A percentile compares a stretch with the other conserved stretches of the same genome.
Conservation (phyloP, 805 yeast genomes). For the Tetrapisispora pingtungensis region DNA sequence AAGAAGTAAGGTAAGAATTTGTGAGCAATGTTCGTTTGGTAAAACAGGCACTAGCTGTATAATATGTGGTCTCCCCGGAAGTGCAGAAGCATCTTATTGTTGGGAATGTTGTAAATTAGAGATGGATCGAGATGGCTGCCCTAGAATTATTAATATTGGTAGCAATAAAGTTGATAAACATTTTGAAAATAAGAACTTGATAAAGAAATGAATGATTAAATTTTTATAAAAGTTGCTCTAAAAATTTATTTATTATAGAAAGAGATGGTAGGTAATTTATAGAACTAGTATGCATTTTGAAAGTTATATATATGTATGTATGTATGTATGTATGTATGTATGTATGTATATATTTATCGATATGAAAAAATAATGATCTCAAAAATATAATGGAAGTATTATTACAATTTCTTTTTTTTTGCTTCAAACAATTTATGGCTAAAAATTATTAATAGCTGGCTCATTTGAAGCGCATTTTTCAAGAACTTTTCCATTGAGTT, state of each 20-base stretch:
- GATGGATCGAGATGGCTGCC: constrained; percentile 87
- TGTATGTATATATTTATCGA: too few relatives aligned
- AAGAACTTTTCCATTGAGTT: neutral
- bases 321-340: too few relatives aligned
- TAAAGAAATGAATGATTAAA: neutral
- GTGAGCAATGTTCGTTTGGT: constrained; percentile 81
- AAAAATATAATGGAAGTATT: too few relatives aligned
- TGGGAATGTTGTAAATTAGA: constrained; percentile 73
- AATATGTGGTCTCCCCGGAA: constrained; percentile 57
- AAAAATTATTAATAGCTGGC: too few relatives aligned
- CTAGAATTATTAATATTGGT: constrained; percentile 72
- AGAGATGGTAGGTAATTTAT: too few relatives aligned
- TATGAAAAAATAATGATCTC: too few relatives aligned
- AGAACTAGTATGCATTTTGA: too few relatives aligned
- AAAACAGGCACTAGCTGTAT: constrained; percentile 56
- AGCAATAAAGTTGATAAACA: constrained; percentile 59
- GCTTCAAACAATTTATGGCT: too few relatives aligned
- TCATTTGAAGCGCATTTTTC: neutral
- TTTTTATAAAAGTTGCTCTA: too few relatives aligned
- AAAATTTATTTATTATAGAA: too few relatives aligned
- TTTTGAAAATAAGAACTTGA: constrained; percentile 39
- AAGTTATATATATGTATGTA: too few relatives aligned
- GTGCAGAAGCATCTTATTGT: constrained; percentile 71
- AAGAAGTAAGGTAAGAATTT: constrained; percentile 52
- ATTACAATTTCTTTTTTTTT: too few relatives aligned